Evolutionary conservation across 371 early-diverging fungal species (phyloP).

Genomic region (Smittium culicis): DNA sequence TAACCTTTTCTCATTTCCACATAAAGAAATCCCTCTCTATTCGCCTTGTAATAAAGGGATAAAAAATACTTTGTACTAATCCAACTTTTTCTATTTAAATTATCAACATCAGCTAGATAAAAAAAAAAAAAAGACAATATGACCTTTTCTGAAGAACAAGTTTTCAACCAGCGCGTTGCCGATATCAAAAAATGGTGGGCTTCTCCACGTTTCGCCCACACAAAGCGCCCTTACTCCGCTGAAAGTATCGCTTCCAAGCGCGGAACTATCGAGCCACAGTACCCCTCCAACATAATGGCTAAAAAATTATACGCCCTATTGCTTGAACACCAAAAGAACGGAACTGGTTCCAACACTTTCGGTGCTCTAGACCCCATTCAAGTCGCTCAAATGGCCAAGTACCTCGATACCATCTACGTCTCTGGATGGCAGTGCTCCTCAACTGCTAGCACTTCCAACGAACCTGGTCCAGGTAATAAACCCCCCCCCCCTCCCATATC

Average conservation of each 20-base stretch:
- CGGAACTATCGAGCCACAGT: conserved; percentile 58
- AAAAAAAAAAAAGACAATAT: neutral
- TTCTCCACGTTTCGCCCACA: conserved; percentile 56
- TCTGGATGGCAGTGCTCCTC: conserved; percentile 98
- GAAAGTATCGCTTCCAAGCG: conserved; percentile 82
- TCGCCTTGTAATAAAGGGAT: too few relatives aligned
- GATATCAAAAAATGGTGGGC: conserved; percentile 83
- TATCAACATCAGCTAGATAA: neutral
- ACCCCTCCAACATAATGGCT: conserved; percentile 73
- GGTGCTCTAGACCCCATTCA: conserved; percentile 86
- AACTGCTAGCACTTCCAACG: conserved; percentile 91
- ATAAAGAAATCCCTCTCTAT: too few relatives aligned
- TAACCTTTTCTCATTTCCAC: too few relatives aligned
- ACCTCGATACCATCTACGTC: conserved; percentile 94
- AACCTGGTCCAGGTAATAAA: conserved; percentile 71
- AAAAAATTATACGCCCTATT: conserved; percentile 87
- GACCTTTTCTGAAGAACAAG: conserved; percentile 37
- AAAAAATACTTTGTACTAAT: too few relatives aligned
- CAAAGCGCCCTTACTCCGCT: conserved; percentile 84
- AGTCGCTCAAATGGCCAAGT: conserved; percentile 94
- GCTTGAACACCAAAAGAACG: conserved; percentile 54
- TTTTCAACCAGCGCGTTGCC: conserved; percentile 62
- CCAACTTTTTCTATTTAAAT: conserved; percentile 1
- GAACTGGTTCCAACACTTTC: conserved; percentile 82
- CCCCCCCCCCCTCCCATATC: neutral